Percentiles rank a stretch among this genome's conserved stretches.
These are phyloP conservation scores for Viola odorata DNA, from an alignment of 345 rosid genomes.

Conservation along the genomic window DNA sequence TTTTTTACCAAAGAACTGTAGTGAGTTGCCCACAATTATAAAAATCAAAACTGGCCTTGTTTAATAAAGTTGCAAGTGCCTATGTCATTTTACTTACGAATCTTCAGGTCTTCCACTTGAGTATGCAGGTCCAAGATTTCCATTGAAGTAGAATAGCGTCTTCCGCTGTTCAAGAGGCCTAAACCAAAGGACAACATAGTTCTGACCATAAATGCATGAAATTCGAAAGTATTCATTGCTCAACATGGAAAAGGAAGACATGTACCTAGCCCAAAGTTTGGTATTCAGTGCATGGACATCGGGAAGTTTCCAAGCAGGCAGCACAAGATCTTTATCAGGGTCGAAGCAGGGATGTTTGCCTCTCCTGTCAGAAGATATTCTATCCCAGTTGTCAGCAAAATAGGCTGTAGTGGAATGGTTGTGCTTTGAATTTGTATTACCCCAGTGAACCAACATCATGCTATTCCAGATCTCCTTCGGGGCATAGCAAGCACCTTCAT, in stretches of 20 bases:
- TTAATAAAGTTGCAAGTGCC: neutral
- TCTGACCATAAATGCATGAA: slow-evolving; percentile 4
- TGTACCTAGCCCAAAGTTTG: slow-evolving; percentile 68
- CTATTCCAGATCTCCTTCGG: slow-evolving; percentile 99
- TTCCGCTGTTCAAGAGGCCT: slow-evolving; percentile 78
- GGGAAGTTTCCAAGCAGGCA: slow-evolving; percentile 97
- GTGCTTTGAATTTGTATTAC: slow-evolving; percentile 92
- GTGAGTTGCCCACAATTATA: too few relatives aligned
- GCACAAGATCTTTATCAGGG: slow-evolving; percentile 87
- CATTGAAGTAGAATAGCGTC: slow-evolving; percentile 85
- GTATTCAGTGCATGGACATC: slow-evolving; percentile 47
- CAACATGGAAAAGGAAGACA: slow-evolving; percentile 3
- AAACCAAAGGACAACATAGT: slow-evolving; percentile 10
- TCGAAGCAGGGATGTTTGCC: slow-evolving; percentile 96
- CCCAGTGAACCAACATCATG: slow-evolving; percentile 99
- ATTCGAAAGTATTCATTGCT: slow-evolving; percentile 1
- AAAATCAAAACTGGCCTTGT: neutral
- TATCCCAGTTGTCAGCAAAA: slow-evolving; percentile 82
- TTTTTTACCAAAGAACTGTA: too few relatives aligned
- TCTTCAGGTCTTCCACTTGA: slow-evolving; percentile 78
- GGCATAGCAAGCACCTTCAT: slow-evolving; percentile 99
- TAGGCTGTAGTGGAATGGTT: slow-evolving; percentile 93
- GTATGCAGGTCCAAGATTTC: slow-evolving; percentile 93
- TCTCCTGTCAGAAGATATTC: slow-evolving; percentile 58
- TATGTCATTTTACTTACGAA: slow-evolving; percentile 48